Evolutionary conservation across 2,329 filamentous ascomycete species (phyloP).

Genomic region (Xylariales sp.): DNA sequence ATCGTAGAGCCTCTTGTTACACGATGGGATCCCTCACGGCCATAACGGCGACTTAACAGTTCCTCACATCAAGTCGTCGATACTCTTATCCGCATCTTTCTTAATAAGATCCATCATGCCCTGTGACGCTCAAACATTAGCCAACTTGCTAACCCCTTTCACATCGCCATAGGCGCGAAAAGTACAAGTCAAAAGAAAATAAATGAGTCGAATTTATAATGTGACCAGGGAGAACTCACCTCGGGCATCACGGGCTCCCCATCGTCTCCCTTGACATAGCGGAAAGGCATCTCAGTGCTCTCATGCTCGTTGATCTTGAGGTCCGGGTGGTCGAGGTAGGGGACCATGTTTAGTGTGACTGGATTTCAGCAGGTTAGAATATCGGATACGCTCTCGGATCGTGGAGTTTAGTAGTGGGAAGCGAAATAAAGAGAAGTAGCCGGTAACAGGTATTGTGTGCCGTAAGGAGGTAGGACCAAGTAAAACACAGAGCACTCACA

Average conservation of each 20-base stretch:
- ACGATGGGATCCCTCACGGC: background rate
- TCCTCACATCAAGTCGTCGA: slow-evolving; percentile 80
- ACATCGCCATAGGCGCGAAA: background rate
- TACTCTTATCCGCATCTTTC: slow-evolving; percentile 91
- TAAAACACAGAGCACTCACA: slow-evolving; percentile 61
- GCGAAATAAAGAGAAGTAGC: background rate
- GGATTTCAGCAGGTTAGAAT: background rate
- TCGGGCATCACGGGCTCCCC: slow-evolving; percentile 91
- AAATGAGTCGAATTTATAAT: background rate
- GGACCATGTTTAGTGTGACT: slow-evolving; percentile 76
- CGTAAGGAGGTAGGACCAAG: background rate
- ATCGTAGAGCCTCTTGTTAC: background rate
- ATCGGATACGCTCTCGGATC: background rate
- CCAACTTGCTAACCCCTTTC: too few relatives aligned
- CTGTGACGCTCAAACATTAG: slow-evolving; percentile 58
- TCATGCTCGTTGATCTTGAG: slow-evolving; percentile 91
- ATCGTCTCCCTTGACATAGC: slow-evolving; percentile 82
- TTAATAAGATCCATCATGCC: slow-evolving; percentile 96
- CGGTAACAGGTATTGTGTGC: background rate
- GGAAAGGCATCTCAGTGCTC: slow-evolving; percentile 97
- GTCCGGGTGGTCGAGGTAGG: slow-evolving; percentile 89
- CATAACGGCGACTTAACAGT: background rate
- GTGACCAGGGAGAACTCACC: slow-evolving; percentile 62
- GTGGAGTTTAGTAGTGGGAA: background rate
- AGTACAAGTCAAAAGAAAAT: background rate